Percentiles rank a stretch among this genome's conserved stretches.
Conservation (phyloP, 345 rosid genomes). For the Eutrema japonicum region DNA sequence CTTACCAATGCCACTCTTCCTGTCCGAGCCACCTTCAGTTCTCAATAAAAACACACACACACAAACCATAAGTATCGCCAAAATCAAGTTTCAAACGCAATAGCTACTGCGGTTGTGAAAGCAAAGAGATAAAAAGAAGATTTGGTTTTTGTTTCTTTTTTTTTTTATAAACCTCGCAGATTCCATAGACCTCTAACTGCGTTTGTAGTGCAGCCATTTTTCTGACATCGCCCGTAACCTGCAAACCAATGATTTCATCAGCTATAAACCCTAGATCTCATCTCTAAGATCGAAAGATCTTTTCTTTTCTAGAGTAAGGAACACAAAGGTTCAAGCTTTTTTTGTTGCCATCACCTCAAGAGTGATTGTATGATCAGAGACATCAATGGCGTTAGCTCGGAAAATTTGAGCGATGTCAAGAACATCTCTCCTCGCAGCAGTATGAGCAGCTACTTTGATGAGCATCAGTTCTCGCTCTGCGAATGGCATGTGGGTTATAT, state of each 20-base stretch:
- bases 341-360: constrained; percentile 57
- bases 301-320: background rate
- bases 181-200: constrained; percentile 62
- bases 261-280: constrained; percentile 10
- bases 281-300: constrained; percentile 13
- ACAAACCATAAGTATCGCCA: constrained; percentile 19
- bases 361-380: constrained; percentile 72
- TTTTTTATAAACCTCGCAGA: constrained; percentile 60
- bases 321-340: background rate
- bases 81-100: background rate
- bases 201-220: constrained; percentile 73
- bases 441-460: constrained; percentile 68
- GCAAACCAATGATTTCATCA: constrained; percentile 33
- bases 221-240: constrained; percentile 68
- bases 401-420: constrained; percentile 72
- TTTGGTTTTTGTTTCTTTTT: background rate
- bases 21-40: constrained; percentile 71
- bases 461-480: constrained; percentile 73
- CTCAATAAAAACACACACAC: constrained; percentile 5
- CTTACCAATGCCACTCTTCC: constrained; percentile 76
- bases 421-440: constrained; percentile 68
- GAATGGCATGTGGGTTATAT: constrained; percentile 72
- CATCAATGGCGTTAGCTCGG: constrained; percentile 69
- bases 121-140: background rate
- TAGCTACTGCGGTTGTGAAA: background rate